Evolutionary conservation across 2,329 filamentous ascomycete species (phyloP).

Genomic region (Fusarium temperatum): DNA sequence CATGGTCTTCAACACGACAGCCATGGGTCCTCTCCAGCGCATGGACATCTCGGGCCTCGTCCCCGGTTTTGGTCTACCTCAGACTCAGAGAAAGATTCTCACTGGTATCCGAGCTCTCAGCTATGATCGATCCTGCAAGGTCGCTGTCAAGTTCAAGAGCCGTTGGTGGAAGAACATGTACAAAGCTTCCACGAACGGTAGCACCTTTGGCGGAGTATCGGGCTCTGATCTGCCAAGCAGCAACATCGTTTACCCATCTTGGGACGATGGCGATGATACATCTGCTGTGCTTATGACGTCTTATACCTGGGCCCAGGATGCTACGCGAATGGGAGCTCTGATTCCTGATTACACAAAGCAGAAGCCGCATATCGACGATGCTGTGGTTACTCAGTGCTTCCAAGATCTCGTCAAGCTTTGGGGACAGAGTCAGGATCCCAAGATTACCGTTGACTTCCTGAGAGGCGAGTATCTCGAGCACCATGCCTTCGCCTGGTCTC

Average conservation of each 20-base stretch:
- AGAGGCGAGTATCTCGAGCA: constrained; percentile 28
- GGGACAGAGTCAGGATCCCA: not conserved
- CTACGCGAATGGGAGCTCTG: constrained; percentile 21
- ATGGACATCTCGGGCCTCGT: constrained; percentile 7
- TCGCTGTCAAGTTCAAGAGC: constrained; percentile 28
- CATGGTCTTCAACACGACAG: constrained; percentile 30
- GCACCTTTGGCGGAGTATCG: not conserved
- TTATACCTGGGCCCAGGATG: constrained; percentile 33
- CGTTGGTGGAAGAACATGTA: constrained; percentile 31
- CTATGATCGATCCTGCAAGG: constrained; percentile 25
- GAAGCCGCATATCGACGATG: not conserved
- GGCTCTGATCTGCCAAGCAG: not conserved
- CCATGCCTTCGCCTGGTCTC: constrained; percentile 51
- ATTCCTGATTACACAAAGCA: constrained; percentile 11
- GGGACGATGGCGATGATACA: constrained; percentile 6
- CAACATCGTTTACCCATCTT: constrained; percentile 23
- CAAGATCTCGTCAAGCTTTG: constrained; percentile 21
- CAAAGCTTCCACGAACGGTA: not conserved
- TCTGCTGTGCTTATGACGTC: constrained; percentile 19
- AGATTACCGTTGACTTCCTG: not conserved
- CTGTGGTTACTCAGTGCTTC: constrained; percentile 8
- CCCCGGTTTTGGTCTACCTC: not conserved
- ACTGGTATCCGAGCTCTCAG: constrained; percentile 13
- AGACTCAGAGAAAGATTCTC: not conserved
- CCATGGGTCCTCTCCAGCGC: constrained; percentile 14